Percentiles rank a stretch among this genome's conserved stretches.
phyloP scores from a whole-genome alignment of 768 basidiomycete genomes.

The Infundibulicybe gibba region DNA sequence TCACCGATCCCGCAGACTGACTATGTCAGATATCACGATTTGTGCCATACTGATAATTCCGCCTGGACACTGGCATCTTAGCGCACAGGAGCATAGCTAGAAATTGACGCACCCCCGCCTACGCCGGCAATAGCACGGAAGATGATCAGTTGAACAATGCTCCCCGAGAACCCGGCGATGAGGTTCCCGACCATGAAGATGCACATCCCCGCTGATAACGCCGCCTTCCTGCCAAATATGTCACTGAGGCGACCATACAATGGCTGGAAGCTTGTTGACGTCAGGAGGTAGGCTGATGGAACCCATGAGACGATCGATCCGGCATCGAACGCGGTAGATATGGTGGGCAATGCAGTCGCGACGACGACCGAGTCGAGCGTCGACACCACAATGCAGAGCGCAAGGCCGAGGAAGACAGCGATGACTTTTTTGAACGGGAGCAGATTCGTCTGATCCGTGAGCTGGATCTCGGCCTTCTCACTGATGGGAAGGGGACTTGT shows the following conservation, averaged over 20 bases:
- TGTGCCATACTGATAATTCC: conserved; percentile 63
- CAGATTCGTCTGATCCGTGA: conserved; percentile 78
- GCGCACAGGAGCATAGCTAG: background rate
- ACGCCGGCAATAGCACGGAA: conserved; percentile 67
- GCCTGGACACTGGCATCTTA: conserved; percentile 20
- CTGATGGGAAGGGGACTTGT: background rate
- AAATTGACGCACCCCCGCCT: conserved; percentile 46
- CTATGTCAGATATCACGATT: too few relatives aligned
- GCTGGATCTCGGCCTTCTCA: background rate
- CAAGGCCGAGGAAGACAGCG: conserved; percentile 57
- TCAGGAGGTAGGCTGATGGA: conserved; percentile 67
- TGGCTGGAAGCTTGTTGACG: conserved; percentile 61
- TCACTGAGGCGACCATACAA: conserved; percentile 62
- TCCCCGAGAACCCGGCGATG: conserved; percentile 59
- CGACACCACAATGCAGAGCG: conserved; percentile 58
- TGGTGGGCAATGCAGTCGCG: conserved; percentile 70
- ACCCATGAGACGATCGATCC: conserved; percentile 68
- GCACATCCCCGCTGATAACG: conserved; percentile 51
- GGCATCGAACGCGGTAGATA: conserved; percentile 62
- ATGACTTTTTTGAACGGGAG: conserved; percentile 63
- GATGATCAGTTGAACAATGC: conserved; percentile 64
- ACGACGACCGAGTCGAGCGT: conserved; percentile 71
- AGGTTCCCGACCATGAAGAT: conserved; percentile 66
- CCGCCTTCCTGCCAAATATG: conserved; percentile 63
- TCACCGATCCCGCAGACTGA: conserved; percentile 58